Base-by-base conservation (phyloP, 2,329 filamentous ascomycete genomes). In the Clathrospora elynae region DNA sequence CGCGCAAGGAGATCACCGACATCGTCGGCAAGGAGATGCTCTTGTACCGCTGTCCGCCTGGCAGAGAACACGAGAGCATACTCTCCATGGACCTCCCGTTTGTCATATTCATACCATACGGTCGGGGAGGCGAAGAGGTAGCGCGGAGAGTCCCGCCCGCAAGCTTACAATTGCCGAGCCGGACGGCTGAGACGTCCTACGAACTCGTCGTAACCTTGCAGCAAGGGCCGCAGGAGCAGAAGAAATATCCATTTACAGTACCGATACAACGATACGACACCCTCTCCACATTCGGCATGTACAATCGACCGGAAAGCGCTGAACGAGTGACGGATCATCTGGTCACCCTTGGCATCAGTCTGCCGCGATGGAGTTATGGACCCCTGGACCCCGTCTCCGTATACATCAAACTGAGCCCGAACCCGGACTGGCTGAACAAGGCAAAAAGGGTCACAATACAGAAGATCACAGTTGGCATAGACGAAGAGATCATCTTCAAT, bases 401-500 rank as follows among this genome's bases (percentile, higher is more conserved):
- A 37, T 96, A 95, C 70, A 91, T 99, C 68, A 95, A 95, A 70
- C 74, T 99, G 14, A 87, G 87, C 6, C 93, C 93, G 10, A 97
- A 97, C 60, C 85, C 86, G 19, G 90, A 96, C 68, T 96, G 89
- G 88, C 76, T 93, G 70, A 84, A 75, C 66, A 97, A 96, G 71
- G 91, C 92, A 33, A 89, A 86, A 67, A 88, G 88, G 66, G 91
- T 97, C 38, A 92, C 89, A 29, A 95, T 99, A 63, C 86, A 91
- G 64, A 93, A 93, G 64, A 93, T 99, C 57, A 96, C 90, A 1
- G 85, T 97, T 28, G 84, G 84, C 9, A 95, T 99, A 58, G 93
- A 97, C 65, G 93, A 99, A 71, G 92, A 97, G 67, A 95, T 97
- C 46, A 95, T 93, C n/a, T 99, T 88, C 73, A 97, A 99, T 56